Evolutionary conservation across 169 alveolate genomes (phyloP), one percentile per base, ranked within the genome.

Genomic region (Theileria sp.): DNA sequence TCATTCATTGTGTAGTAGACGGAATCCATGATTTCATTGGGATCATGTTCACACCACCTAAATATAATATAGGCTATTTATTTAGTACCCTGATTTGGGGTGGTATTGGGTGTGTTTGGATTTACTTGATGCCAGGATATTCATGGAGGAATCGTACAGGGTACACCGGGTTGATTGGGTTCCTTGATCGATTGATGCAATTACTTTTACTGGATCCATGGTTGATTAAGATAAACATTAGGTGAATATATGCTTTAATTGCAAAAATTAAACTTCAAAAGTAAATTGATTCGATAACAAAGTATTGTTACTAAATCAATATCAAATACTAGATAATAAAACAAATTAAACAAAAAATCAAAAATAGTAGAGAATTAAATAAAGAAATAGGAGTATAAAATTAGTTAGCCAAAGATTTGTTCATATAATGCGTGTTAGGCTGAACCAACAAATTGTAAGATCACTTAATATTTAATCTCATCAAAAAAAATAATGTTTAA

Each of bases 131-230:
- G 90, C 79, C 8, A 92, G 73, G n/a, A 71, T 64, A 6, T 87
- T 75, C 77, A 89, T 60, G 23, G 73, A 67, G 6, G 79, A 81
- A 67, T 93, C 94, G 64, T 86, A 93, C 77, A 93, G 77, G 26
- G 92, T 72, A 75, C 94, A 80, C 64, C 96, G 66, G 19, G 96
- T 93, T 7, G 97, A 93, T 67, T 93, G 96, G 62, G 97, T 93
- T 56, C 97, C 96, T 62, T 92, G 94, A 74, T 93, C 96, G 25
- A 93, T 85, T 44, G 94, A 86, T 25, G 81, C 89, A 38, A 90
- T 75, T 4, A 90, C 86, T 66, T 84, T 87, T 88, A 90, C 77
- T 50, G 62, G 21, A 17, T 69, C 77, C 77, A 69, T 69, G 12
- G 21, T 69, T n/a, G 50, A 7, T 61, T 28, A 10, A 61, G 44